Evolutionary conservation across 805 yeast species (phyloP).

Genomic region (Sugiyamaella chiloensis): DNA sequence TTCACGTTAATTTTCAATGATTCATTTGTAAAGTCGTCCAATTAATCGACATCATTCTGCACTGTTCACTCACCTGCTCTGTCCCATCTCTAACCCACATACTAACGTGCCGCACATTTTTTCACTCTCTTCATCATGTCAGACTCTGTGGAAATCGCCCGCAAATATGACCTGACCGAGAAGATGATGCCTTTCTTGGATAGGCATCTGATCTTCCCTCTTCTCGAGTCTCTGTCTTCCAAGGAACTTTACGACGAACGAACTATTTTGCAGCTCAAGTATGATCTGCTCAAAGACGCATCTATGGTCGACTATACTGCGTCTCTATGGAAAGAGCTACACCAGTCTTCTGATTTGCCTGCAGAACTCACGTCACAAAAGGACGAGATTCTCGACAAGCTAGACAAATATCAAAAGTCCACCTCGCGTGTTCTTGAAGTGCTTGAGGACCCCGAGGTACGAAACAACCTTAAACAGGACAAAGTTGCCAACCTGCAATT

Average conservation of each 20-base stretch:
- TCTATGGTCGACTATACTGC: constrained; percentile 52
- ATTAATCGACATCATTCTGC: no score
- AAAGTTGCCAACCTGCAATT: constrained; percentile 50
- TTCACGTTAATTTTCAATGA: no score
- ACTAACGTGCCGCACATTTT: no score
- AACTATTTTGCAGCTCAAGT: constrained; percentile 46
- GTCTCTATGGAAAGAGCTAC: constrained; percentile 42
- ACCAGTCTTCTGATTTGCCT: constrained; percentile 42
- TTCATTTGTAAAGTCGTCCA: no score
- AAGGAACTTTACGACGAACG: constrained; percentile 44
- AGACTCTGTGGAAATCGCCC: constrained; percentile 37
- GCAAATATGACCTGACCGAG: constrained; percentile 52
- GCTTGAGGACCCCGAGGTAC: constrained; percentile 48
- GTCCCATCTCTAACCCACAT: no score
- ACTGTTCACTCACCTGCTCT: no score
- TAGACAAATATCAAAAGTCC: constrained; percentile 39
- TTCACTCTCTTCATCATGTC: constrained; percentile 1
- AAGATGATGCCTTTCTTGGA: constrained; percentile 58
- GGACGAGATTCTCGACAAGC: constrained; percentile 35
- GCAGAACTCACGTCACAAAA: constrained; percentile 39
- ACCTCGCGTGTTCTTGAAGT: constrained; percentile 47
- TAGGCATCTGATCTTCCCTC: constrained; percentile 55
- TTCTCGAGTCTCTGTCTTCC: constrained; percentile 46
- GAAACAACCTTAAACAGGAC: constrained; percentile 52
- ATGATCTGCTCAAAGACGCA: constrained; percentile 54